Evolutionary conservation across 2,329 filamentous ascomycete species (phyloP), one percentile per base, ranked within the genome.

Genomic region (Colletotrichum truncatum): DNA sequence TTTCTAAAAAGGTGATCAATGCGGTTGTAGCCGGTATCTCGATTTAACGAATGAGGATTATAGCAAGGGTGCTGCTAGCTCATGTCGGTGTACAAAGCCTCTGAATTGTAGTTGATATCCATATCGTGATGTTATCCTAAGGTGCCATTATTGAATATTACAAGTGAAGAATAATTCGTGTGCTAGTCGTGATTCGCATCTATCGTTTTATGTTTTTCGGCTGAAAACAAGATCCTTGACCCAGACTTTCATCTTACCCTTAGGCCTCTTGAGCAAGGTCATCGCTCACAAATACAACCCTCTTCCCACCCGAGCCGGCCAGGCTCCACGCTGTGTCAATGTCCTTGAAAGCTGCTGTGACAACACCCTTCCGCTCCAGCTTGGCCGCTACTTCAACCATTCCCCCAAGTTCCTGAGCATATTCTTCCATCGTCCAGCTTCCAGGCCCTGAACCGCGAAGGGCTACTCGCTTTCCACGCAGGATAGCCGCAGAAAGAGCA

Each of bases 401-500:
- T 0, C 68, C 72, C 6, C 43, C 46, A 4, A 69, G 64, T 64
- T 73, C 72, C 18, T 51, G 51, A 11, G 57, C 70, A 4, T 56
- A 70, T 16, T 76, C 73, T 8, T 66, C 53, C 45, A 79, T 66
- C 12, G 70, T 70, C 80, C 80, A 84, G 3, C 79, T 74, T 0
- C 84, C 83, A 0, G 80, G 79, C 0, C 82, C 84, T 0, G 82
- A 73, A 0, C 84, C 84, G 9, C 81, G 72, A 28, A 85, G 69
- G 2, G 80, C 83, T 4, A 88, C 73, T 54, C 85, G 77, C 69
- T 83, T 83, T 21, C 80, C 79, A 64, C 85, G 75, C 66, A 88
- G 71, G 6, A 84, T 68, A 4, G 77, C 74, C 0, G 79, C 78
- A 0, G 82, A 79, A 9, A 87, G 71, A 6, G 70, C 66, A 1